Evolutionary conservation across 2,329 filamentous ascomycete genomes (phyloP).

Genomic region (Claviceps pazoutovae): DNA sequence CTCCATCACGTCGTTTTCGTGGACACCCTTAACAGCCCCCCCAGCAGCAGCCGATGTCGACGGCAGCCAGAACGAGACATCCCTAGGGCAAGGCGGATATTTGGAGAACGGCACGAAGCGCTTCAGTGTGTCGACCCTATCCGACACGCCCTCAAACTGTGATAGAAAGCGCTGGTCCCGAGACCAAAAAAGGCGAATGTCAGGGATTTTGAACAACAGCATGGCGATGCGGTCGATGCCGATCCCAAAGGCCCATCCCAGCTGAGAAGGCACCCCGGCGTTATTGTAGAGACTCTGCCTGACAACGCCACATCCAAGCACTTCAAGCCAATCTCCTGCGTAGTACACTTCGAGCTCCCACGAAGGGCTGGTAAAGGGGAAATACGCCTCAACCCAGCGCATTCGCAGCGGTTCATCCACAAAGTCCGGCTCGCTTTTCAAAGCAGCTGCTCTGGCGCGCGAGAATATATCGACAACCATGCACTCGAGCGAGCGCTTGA

Average conservation of each 20-base stretch:
- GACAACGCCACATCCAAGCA: slow-evolving; percentile 84
- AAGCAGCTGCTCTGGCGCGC: slow-evolving; percentile 54
- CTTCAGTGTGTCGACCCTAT: slow-evolving; percentile 31
- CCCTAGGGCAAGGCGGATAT: slow-evolving; percentile 77
- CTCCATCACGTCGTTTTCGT: slow-evolving; percentile 97
- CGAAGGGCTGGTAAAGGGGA: slow-evolving; percentile 89
- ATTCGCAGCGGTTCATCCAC: slow-evolving; percentile 63
- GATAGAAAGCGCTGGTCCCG: slow-evolving; percentile 68
- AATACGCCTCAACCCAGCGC: slow-evolving; percentile 93
- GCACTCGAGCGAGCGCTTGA: slow-evolving; percentile 79
- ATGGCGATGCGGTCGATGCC: slow-evolving; percentile 93
- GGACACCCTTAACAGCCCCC: slow-evolving; percentile 38
- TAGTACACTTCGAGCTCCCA: slow-evolving; percentile 97
- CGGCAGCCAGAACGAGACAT: slow-evolving; percentile 83
- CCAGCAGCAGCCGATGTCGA: slow-evolving; percentile 33
- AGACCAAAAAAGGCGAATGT: slow-evolving; percentile 96
- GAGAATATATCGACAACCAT: slow-evolving; percentile 85
- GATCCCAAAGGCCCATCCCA: slow-evolving; percentile 93
- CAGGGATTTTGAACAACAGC: slow-evolving; percentile 90
- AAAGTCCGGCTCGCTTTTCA: slow-evolving; percentile 33
- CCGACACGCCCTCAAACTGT: slow-evolving; percentile 60
- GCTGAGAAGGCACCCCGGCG: slow-evolving; percentile 57
- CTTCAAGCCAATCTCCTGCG: slow-evolving; percentile 88
- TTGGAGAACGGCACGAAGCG: slow-evolving; percentile 83
- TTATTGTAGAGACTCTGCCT: slow-evolving; percentile 69